Evolutionary conservation across 352 stramenopile genomes (phyloP).

Genomic region (Globisporangium apiculatum): DNA sequence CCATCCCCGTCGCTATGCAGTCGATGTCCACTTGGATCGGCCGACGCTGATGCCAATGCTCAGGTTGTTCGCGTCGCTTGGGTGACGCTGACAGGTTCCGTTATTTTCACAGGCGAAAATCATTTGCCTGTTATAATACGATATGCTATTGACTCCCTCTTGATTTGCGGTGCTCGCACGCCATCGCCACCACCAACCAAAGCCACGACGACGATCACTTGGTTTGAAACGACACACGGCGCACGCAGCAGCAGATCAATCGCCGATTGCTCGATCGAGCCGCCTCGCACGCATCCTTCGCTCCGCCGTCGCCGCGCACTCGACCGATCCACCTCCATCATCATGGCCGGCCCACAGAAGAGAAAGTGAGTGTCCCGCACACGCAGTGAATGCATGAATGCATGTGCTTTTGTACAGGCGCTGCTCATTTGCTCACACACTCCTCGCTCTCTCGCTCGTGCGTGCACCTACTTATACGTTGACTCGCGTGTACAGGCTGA

Average conservation of each 20-base stretch:
- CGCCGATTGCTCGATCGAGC: slow-evolving; percentile 4
- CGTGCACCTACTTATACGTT: background rate
- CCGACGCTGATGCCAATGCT: no score
- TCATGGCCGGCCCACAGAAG: slow-evolving; percentile 50
- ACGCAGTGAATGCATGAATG: background rate
- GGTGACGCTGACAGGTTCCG: no score
- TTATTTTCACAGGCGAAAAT: no score
- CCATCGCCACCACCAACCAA: slow-evolving; percentile 6
- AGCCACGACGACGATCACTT: background rate
- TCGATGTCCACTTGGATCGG: background rate
- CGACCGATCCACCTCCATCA: background rate
- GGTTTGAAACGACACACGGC: slow-evolving; percentile 11
- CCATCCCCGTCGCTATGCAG: slow-evolving; percentile 1
- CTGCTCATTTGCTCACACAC: background rate
- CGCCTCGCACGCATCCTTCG: background rate
- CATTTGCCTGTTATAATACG: background rate
- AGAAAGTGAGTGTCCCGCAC: slow-evolving; percentile 25
- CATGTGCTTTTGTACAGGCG: background rate
- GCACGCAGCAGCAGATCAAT: background rate
- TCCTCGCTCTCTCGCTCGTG: background rate
- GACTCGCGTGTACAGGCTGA: slow-evolving; percentile 10
- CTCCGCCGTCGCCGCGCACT: background rate
- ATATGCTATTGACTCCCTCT: background rate
- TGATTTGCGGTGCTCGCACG: background rate
- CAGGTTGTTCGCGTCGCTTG: no score